A percentile compares a stretch with the other conserved stretches of the same genome.
Conservation (phyloP, 345 rosid genomes). For the Raphanus sativus region DNA sequence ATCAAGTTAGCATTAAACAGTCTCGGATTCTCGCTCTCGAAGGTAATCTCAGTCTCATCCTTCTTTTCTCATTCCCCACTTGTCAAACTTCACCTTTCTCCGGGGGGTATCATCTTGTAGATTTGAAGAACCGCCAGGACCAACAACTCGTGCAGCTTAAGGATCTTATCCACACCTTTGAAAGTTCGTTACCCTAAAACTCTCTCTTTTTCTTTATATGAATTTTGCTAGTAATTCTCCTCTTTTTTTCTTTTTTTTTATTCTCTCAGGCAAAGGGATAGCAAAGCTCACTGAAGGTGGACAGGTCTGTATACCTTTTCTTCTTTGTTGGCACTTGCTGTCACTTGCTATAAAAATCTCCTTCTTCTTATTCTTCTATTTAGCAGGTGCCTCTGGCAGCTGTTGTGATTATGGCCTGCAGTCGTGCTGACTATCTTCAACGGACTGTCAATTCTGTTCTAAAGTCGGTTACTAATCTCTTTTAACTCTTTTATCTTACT, state of each 20-base stretch:
- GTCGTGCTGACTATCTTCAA: slow-evolving; percentile 93
- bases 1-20: slow-evolving; percentile 79
- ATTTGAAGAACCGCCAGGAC: slow-evolving; percentile 55
- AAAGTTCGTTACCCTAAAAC: slow-evolving; percentile 48
- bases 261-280: slow-evolving; percentile 69
- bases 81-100: slow-evolving; percentile 4
- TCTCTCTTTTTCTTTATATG: slow-evolving; percentile 3
- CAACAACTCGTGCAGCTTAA: slow-evolving; percentile 66
- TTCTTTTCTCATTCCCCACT: not conserved
- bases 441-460: slow-evolving; percentile 77
- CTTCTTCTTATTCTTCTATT: slow-evolving; percentile 30
- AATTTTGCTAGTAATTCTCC: slow-evolving; percentile 1
- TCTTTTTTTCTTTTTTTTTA: slow-evolving; percentile 21
- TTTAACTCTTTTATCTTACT: not conserved
- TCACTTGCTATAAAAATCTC: slow-evolving; percentile 7
- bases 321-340: slow-evolving; percentile 3
- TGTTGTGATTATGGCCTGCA: slow-evolving; percentile 98
- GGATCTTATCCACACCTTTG: slow-evolving; percentile 64
- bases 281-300: slow-evolving; percentile 54
- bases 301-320: slow-evolving; percentile 44
- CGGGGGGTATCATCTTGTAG: slow-evolving; percentile 39
- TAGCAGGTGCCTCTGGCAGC: slow-evolving; percentile 79
- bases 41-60: slow-evolving; percentile 44
- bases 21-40: slow-evolving; percentile 67
- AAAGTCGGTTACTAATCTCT: slow-evolving; percentile 47